Evolutionary conservation across 768 basidiomycete species (phyloP).

Genomic region (Termitomyces sp.): DNA sequence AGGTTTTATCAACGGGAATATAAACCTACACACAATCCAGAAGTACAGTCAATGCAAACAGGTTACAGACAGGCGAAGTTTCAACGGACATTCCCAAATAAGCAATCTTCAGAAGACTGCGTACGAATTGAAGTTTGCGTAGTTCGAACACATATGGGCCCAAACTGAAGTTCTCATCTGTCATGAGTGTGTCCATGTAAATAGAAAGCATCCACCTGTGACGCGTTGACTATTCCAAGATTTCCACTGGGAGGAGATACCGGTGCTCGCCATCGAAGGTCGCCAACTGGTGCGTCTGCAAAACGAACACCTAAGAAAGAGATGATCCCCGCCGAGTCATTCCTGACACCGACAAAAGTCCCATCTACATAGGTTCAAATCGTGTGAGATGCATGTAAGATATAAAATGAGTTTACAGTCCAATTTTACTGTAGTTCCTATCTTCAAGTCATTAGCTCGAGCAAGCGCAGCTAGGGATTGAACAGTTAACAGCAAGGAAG

Average conservation of each 20-base stretch:
- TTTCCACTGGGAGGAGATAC: constrained; percentile 30
- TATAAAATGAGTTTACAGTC: background rate
- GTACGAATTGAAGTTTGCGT: constrained; percentile 20
- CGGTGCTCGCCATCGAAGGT: constrained; percentile 14
- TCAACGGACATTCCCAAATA: constrained; percentile 32
- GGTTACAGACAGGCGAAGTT: background rate
- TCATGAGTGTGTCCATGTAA: background rate
- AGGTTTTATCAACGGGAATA: constrained; percentile 20
- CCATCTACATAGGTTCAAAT: constrained; percentile 11
- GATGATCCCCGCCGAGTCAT: constrained; percentile 25
- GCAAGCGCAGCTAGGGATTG: background rate
- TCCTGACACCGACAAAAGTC: constrained; percentile 26
- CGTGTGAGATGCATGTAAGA: background rate
- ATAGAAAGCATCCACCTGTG: constrained; percentile 17
- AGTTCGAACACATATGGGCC: constrained; percentile 26
- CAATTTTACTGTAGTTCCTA: background rate
- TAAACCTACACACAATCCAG: constrained; percentile 21
- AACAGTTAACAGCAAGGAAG: background rate
- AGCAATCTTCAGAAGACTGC: constrained; percentile 35
- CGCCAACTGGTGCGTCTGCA: constrained; percentile 32
- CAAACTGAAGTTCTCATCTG: constrained; percentile 23
- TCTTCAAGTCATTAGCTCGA: background rate
- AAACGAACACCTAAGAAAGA: constrained; percentile 35
- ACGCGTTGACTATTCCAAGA: constrained; percentile 31
- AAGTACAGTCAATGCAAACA: no score